Base-by-base conservation (phyloP, 2,329 filamentous ascomycete genomes). In the Ilyonectria robusta region DNA sequence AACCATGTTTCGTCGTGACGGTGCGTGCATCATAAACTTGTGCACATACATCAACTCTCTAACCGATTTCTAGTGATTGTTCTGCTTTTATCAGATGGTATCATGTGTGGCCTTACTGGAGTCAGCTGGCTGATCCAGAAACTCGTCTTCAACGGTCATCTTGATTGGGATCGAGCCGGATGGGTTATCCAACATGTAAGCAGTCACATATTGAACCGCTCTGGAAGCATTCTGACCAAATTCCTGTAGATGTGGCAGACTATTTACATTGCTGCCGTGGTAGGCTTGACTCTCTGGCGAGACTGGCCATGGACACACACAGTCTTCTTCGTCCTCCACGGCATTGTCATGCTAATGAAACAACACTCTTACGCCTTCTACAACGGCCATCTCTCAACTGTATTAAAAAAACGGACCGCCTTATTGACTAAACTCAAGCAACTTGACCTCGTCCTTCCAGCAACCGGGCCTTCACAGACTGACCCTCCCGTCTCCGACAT, bases 241-340 rank as follows among this genome's bases (percentile, higher is more conserved):
- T 6, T 26, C 17, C 23, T n/a, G 19, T 55, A 89, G 87, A 70
- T 92, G 1, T 95, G 92, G 92, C 91, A 95, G 81, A 82, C 84
- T 0, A 68, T 84, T 15, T 94, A 91, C 72, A 85, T 94, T 11
- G 85, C 82, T 4, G 84, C 84, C 9, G 86, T 92, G 4, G 82
- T 94, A 6, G 87, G 86, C 58, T 88, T 92, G 82, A 91, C 92
- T 0, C 85, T 92, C 56, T 86, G 90, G 75, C 86, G 92, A 5
- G 88, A 94, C 57, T 95, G 93, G 93, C 91, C 92, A 1, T 95
- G 93, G 93, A 93, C 93, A 15, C 93, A 94, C 75, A 93, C 92
- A 2, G 91, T 94, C 19, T 94, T 93, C 78, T 92, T 93, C 57
- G 89, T 93, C 10, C 82, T 95, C 19, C 92, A 95, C 76, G 89